These are phyloP conservation scores for Panicum hallii DNA, from an alignment of 202 grass and related monocot genomes.

Conservation along the genomic window DNA sequence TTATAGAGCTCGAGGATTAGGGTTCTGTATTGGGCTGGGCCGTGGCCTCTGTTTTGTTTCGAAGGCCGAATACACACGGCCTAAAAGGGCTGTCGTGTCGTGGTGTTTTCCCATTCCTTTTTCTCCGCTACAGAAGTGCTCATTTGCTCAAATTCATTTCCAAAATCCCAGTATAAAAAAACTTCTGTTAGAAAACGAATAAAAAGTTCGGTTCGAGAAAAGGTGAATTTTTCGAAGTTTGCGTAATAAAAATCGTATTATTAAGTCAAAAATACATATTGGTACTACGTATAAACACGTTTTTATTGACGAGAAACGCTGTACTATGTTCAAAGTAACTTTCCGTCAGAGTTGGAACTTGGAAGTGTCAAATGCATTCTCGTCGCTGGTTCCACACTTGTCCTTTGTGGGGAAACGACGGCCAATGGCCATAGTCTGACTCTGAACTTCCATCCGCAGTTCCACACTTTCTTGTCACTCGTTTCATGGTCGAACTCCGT, in stretches of 20 bases:
- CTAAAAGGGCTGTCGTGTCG: not conserved
- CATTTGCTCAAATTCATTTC: not conserved
- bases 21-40: not conserved
- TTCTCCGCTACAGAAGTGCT: not conserved
- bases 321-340: too few species aligned
- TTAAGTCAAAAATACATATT: not conserved
- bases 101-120: not conserved
- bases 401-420: too few species aligned
- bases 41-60: not conserved
- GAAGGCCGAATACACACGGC: not conserved
- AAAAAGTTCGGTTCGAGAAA: not conserved
- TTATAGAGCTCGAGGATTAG: slow-evolving; percentile 45
- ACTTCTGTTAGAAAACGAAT: not conserved
- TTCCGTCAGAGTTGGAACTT: too few species aligned
- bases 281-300: not conserved
- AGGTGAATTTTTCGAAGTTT: not conserved
- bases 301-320: not conserved
- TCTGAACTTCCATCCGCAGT: not conserved
- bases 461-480: not conserved
- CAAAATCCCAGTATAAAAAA: not conserved
- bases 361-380: not conserved
- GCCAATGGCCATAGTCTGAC: too few species aligned
- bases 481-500: not conserved
- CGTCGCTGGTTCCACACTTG: not conserved
- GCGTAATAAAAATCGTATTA: not conserved